These are phyloP conservation scores for Scheffersomyces insectosa DNA, from an alignment of 1,139 yeast genomes.

Conservation along the genomic window DNA sequence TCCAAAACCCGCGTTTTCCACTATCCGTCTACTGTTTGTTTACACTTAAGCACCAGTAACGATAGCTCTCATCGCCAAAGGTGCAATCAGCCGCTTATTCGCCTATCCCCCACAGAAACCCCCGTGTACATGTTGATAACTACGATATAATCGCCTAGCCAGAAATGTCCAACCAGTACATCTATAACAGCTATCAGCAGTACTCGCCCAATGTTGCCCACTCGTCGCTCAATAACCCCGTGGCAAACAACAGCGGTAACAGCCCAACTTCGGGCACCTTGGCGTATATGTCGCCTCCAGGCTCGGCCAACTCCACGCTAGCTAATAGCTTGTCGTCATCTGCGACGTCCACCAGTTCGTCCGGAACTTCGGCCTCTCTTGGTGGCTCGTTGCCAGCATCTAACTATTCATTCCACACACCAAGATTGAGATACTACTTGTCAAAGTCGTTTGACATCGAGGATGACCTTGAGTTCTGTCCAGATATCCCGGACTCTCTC, in stretches of 20 bases:
- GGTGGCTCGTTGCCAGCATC: conserved; percentile 14
- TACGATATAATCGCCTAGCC: not conserved
- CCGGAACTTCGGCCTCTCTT: conserved; percentile 10
- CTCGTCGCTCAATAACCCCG: conserved; percentile 24
- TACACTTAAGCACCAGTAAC: no score
- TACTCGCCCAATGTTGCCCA: conserved; percentile 35
- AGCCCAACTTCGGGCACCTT: conserved; percentile 3
- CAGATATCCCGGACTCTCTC: conserved; percentile 43
- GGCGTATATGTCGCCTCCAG: conserved; percentile 21
- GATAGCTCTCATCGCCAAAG: no score
- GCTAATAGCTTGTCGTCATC: conserved; percentile 13
- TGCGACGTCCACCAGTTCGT: conserved; percentile 9
- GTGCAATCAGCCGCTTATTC: no score
- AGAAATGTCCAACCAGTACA: conserved; percentile 37
- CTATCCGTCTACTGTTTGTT: no score
- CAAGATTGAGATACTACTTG: conserved; percentile 46
- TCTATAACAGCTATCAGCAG: conserved; percentile 34
- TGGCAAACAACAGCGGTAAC: conserved; percentile 22
- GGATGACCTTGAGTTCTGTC: conserved; percentile 68
- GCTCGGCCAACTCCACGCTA: conserved; percentile 9
- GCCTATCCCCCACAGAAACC: not conserved
- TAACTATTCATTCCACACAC: conserved; percentile 41
- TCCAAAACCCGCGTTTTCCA: no score
- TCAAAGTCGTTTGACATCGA: conserved; percentile 65
- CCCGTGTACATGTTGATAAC: not conserved